Percentiles rank a stretch among this genome's conserved stretches.
Conservation (phyloP, 176 grass and related monocot genomes). For the Bonia amplexicaulis region DNA sequence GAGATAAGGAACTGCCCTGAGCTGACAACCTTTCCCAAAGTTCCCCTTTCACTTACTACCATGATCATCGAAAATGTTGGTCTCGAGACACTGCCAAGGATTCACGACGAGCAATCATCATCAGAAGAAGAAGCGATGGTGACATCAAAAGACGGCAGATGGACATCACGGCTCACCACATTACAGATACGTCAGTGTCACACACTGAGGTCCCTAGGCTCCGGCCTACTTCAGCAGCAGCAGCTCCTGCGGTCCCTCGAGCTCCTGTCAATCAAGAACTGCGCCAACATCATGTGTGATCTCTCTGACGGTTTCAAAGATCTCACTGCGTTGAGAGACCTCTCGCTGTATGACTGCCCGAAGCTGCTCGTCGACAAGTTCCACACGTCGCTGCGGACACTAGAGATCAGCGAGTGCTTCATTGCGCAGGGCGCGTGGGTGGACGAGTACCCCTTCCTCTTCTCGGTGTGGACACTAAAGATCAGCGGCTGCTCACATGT, state of each 20-base stretch:
- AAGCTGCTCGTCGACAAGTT: slow-evolving; percentile 37
- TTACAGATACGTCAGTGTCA: slow-evolving; percentile 26
- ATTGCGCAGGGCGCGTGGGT: slow-evolving; percentile 27
- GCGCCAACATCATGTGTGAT: slow-evolving; percentile 7
- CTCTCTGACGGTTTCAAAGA: slow-evolving; percentile 26
- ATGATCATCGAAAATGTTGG: slow-evolving; percentile 25
- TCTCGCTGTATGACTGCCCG: slow-evolving; percentile 35
- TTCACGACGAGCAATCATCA: slow-evolving; percentile 10
- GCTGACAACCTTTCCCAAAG: slow-evolving; percentile 24
- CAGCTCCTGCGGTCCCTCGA: slow-evolving; percentile 33
- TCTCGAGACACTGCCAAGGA: slow-evolving; percentile 25
- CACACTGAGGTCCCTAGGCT: slow-evolving; percentile 15
- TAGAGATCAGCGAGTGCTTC: slow-evolving; percentile 50
- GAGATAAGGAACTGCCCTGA: slow-evolving; percentile 40
- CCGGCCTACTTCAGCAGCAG: slow-evolving; percentile 40
- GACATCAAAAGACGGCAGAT: slow-evolving; percentile 23
- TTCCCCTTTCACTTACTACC: slow-evolving; percentile 22
- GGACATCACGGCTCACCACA: slow-evolving; percentile 35
- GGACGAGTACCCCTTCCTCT: slow-evolving; percentile 33
- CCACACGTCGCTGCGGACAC: slow-evolving; percentile 17
- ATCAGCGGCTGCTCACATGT: slow-evolving; percentile 27
- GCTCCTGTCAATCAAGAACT: slow-evolving; percentile 28
- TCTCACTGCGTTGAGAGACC: slow-evolving; percentile 30
- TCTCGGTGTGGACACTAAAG: slow-evolving; percentile 33
- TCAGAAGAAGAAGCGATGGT: neutral